phyloP scores from a whole-genome alignment of 2,329 filamentous ascomycete species.

The Colletotrichum neosansevieriae region DNA sequence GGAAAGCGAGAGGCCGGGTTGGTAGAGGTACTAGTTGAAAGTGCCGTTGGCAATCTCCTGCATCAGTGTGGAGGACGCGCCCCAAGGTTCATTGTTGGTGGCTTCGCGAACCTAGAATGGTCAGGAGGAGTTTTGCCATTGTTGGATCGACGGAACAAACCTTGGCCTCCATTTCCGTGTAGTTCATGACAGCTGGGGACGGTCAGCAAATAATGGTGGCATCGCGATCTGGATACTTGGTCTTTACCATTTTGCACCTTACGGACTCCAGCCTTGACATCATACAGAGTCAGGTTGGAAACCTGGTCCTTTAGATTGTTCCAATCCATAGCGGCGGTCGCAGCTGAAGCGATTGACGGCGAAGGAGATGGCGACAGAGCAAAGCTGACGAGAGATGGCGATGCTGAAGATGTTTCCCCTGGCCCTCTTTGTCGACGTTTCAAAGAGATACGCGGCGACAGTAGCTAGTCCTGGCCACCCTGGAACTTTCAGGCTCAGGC shows the following conservation, averaged over 20 bases:
- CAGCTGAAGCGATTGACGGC: constrained; percentile 1
- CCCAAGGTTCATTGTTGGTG: constrained; percentile 99
- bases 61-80: constrained; percentile 85
- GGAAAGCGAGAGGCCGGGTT: neutral
- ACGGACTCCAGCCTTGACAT: constrained; percentile 92
- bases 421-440: constrained; percentile 39
- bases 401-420: constrained; percentile 7
- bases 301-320: constrained; percentile 87
- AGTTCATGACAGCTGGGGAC: constrained; percentile 92
- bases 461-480: constrained; percentile 34
- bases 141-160: constrained; percentile 50
- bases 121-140: constrained; percentile 39
- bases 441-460: constrained; percentile 32
- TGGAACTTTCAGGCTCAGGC: constrained; percentile 40
- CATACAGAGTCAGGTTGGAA: constrained; percentile 92
- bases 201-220: constrained; percentile 46
- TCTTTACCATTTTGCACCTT: constrained; percentile 94
- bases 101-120: constrained; percentile 85
- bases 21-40: constrained; percentile 85
- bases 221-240: constrained; percentile 28
- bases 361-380: constrained; percentile 19
- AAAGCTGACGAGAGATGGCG: constrained; percentile 20
- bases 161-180: constrained; percentile 90
- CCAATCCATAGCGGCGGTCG: constrained; percentile 77
- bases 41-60: constrained; percentile 98